Evolutionary conservation across 2,329 filamentous ascomycete species (phyloP), one percentile per base, ranked within the genome.

Genomic region (Sclerotinia glacialis): DNA sequence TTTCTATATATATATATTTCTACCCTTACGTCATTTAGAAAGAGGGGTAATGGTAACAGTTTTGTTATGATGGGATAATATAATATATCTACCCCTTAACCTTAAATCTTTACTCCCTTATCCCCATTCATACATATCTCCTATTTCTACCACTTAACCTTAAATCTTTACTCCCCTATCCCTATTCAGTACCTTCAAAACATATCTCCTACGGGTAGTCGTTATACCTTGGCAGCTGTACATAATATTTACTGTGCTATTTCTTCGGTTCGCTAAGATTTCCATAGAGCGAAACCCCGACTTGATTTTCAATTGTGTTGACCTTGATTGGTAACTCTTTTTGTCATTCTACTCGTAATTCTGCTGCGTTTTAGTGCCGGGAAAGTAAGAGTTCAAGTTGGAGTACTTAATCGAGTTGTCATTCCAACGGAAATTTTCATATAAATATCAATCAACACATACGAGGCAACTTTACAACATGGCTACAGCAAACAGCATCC

Each of bases 401-500:
- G 2, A 42, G 21, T 59, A 23, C 28, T 18, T 23, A 47, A n/a
- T 47, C 26, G 28, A 37, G 28, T 49, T 40, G n/a, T 49, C 14
- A 37, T 26, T 37, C 14, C 8, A n/a, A 26, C 21, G 16, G 28
- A 47, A 26, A 49, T 12, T 23, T 23, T n/a, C n/a, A n/a, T n/a
- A n/a, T n/a, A n/a, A n/a, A 37, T 49, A 37, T 26, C 58, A 37
- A 8, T 61, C 46, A 37, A 49, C 28, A 0, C 7, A 49, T 18
- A 49, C n/a, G 26, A 37, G 23, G 6, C 44, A 59, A 1, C 18
- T 23, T 34, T 4, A 1, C 54, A 68, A 49, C 23, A 75, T 75
- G 73, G 73, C 73, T 50, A 71, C 73, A 18, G 68, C 74, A 69
- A 72, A 78, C 69, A 79, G 78, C 18, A 82, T 88, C 60, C 74